These are phyloP conservation scores for Angomonas desouzai DNA, from an alignment of 208 protist genomes.

Conservation along the genomic window DNA sequence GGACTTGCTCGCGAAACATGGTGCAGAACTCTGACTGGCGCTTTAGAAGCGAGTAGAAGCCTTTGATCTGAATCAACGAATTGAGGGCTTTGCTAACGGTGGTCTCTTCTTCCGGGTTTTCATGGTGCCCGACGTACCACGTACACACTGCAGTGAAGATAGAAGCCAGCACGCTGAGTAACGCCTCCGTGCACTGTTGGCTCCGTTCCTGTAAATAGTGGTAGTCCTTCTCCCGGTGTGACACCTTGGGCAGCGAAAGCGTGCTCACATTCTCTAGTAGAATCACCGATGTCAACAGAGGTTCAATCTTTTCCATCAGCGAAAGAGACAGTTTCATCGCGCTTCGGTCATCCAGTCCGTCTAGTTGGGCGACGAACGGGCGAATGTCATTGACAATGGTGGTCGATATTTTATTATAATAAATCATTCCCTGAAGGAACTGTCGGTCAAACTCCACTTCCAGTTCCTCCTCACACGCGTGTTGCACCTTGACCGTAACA, in stretches of 20 bases:
- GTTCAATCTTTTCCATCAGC: background rate
- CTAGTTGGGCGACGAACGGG: background rate
- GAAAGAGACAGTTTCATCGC: background rate
- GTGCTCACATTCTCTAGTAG: background rate
- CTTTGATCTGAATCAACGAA: slow-evolving; percentile 30
- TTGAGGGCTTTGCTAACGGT: slow-evolving; percentile 8
- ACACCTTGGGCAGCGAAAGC: slow-evolving; percentile 7
- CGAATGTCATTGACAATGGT: background rate
- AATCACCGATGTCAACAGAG: background rate
- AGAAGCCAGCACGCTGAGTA: background rate
- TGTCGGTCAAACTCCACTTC: slow-evolving; percentile 56
- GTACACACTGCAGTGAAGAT: background rate
- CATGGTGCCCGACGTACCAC: background rate
- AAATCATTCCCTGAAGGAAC: slow-evolving; percentile 46
- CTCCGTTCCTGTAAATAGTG: background rate
- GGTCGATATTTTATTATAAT: slow-evolving; percentile 26
- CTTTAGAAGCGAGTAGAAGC: slow-evolving; percentile 38
- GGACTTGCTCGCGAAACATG: slow-evolving; percentile 55
- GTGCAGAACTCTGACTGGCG: slow-evolving; percentile 45
- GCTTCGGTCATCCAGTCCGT: background rate
- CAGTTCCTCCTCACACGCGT: slow-evolving; percentile 48
- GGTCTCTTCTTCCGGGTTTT: background rate
- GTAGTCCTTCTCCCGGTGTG: slow-evolving; percentile 13
- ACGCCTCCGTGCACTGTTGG: background rate
- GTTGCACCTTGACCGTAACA: slow-evolving; percentile 41